These are phyloP conservation scores for Fusarium sp. DNA, from an alignment of 2,329 filamentous ascomycete genomes.

Conservation along the genomic window DNA sequence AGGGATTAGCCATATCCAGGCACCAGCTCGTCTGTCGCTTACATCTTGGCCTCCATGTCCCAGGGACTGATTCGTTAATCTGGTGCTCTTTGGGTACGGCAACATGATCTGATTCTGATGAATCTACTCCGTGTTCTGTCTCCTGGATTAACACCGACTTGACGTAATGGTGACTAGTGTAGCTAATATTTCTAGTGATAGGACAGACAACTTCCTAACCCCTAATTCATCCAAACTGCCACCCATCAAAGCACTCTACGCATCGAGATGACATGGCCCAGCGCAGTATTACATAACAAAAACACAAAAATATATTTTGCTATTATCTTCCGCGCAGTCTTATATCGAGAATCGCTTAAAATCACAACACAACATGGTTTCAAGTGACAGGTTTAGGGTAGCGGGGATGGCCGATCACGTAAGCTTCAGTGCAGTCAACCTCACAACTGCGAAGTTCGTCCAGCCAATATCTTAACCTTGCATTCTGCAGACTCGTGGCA, in stretches of 20 bases:
- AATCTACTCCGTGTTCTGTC: not conserved
- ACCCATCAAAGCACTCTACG: not conserved
- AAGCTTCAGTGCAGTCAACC: not conserved
- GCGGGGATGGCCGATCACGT: not conserved
- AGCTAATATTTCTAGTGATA: not conserved
- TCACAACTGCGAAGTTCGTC: not conserved
- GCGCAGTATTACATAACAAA: rapidly evolving
- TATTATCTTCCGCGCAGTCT: not conserved
- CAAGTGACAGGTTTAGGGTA: not conserved
- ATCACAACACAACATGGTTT: not conserved
- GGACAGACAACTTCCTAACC: too few species aligned
- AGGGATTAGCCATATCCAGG: not conserved
- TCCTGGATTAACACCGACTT: not conserved
- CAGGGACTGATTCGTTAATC: not conserved
- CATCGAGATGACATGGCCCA: not conserved
- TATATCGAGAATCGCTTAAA: not conserved
- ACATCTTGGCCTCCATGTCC: not conserved
- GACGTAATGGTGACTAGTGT: not conserved
- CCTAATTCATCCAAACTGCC: not conserved
- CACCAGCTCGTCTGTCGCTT: not conserved
- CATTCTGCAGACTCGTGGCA: not conserved
- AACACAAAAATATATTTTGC: not conserved
- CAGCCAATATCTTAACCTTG: not conserved
- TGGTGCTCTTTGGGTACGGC: not conserved
- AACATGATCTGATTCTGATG: not conserved